Conservation (phyloP, 192 early-diverging fungal species). For the Umbelopsis isabellina region DNA sequence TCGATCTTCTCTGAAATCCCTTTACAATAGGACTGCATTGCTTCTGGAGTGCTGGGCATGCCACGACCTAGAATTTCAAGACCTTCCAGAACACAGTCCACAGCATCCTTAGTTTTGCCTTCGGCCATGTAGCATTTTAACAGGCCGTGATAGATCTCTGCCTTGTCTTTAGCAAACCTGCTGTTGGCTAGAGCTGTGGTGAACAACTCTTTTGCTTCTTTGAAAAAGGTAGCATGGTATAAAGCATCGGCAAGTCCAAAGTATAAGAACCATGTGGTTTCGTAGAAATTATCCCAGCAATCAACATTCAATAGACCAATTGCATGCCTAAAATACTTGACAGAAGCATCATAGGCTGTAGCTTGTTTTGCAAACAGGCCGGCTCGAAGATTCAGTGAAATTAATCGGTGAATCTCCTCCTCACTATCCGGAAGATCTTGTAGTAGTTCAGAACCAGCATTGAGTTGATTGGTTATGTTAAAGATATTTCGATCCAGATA, state of each 20-base stretch:
- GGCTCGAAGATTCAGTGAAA: conserved; percentile 29
- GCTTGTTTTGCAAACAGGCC: conserved; percentile 36
- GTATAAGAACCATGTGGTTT: conserved; percentile 22
- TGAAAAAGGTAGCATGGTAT: conserved; percentile 26
- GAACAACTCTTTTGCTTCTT: conserved; percentile 22
- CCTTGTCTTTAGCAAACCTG: conserved; percentile 13
- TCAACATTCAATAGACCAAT: conserved; percentile 23
- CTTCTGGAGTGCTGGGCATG: conserved; percentile 11
- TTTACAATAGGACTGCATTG: conserved; percentile 23
- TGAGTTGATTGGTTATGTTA: conserved; percentile 42
- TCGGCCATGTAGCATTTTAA: conserved; percentile 39
- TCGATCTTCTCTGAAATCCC: conserved; percentile 2
- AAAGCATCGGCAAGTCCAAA: conserved; percentile 32
- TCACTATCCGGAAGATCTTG: neutral
- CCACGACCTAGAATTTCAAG: conserved; percentile 27
- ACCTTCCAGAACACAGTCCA: conserved; percentile 27
- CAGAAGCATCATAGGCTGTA: conserved; percentile 29
- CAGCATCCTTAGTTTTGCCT: conserved; percentile 24
- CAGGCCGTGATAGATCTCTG: conserved; percentile 5
- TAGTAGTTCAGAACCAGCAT: conserved; percentile 30
- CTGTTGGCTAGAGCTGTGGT: conserved; percentile 6
- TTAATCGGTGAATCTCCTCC: conserved; percentile 19
- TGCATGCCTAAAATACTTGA: conserved; percentile 28
- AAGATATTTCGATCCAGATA: conserved; percentile 39
- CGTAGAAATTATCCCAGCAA: conserved; percentile 34